Base-by-base conservation (phyloP, 495 filamentous ascomycete genomes). In the Neurospora tetraspora region DNA sequence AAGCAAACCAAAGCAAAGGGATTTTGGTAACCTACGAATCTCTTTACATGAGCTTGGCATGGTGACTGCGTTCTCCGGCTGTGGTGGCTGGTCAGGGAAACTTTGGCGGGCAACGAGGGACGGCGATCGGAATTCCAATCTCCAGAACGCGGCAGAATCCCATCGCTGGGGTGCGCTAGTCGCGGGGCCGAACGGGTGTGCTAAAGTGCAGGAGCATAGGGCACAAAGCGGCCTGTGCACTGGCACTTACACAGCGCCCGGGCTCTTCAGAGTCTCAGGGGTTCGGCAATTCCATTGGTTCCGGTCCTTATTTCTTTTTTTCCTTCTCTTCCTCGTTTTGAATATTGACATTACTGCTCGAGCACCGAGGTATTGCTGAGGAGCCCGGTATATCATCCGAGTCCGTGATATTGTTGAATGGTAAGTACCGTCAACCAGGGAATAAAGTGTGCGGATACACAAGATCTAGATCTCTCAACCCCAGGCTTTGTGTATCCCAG, bases 41-140 rank as follows among this genome's bases (percentile, higher is more conserved):
- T 98, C 95, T 87, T 93, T 92, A 86, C 96, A 99, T 72, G 94
- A 97, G 80, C 91, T 92, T 36, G 96, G 96, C 96, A 99, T 99
- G 70, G 77, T 89, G 82, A 75, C 59, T 59, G 23, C 38, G 40
- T 39, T 42, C 31, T n/a, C n/a, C n/a, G n/a, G n/a, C n/a, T 37
- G 43, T 45, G 70, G 43, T 45, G n/a, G 53, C 59, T 23, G 18
- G 23, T 9, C 53, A 34, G 53, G 27, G 27, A 61, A 34, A 34
- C 53, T 34, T 16, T 34, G 27, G 53, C 23, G 53, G 53, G 23
- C 20, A 12, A 16, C 27, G 53, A 65, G 14, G 11, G 6, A 34
- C 23, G 53, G 27, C 53, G 53, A 61, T 61, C 53, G 27, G 53
- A 65, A 65, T 27, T 65, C 53, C 53, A 65, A 65, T 34, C 27